phyloP scores from a whole-genome alignment of 257 asterid species.

The Agastache rugosa region DNA sequence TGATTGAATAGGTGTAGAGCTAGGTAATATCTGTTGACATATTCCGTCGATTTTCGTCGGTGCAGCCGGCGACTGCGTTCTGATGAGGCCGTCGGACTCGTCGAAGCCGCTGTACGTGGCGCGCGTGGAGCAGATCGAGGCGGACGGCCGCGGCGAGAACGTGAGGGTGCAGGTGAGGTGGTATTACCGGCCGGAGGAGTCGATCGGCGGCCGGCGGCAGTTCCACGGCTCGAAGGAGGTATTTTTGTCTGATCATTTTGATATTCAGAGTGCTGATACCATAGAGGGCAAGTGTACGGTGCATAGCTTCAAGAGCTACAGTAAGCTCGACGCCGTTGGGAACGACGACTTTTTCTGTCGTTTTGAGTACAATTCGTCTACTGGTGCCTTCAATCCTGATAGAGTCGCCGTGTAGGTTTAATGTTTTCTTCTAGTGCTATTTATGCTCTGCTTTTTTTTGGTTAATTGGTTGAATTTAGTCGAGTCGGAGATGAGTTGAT shows the following conservation, averaged over 20 bases:
- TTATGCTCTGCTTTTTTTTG: not conserved
- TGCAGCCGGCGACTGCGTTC: conserved; percentile 87
- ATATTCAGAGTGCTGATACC: conserved; percentile 87
- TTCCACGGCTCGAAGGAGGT: conserved; percentile 93
- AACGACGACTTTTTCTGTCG: conserved; percentile 92
- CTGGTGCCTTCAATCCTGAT: conserved; percentile 93
- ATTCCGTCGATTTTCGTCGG: conserved; percentile 48
- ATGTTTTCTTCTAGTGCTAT: conserved; percentile 40
- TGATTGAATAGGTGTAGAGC: conserved; percentile 44
- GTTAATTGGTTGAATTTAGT: conserved; percentile 6
- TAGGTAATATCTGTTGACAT: conserved; percentile 34
- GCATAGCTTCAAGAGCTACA: conserved; percentile 83
- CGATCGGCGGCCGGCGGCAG: conserved; percentile 90
- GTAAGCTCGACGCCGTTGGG: conserved; percentile 89
- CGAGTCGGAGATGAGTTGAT: conserved; percentile 10
- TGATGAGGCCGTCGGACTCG: conserved; percentile 84
- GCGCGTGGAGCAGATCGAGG: conserved; percentile 85
- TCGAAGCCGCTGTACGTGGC: conserved; percentile 88
- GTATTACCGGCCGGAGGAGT: conserved; percentile 98
- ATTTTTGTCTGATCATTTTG: conserved; percentile 87
- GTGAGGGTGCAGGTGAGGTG: conserved; percentile 79
- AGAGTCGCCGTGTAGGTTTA: conserved; percentile 89
- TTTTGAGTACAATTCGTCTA: conserved; percentile 80
- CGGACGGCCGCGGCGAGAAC: conserved; percentile 79
- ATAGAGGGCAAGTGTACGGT: conserved; percentile 90